These are phyloP conservation scores for Boletus pseudo-olivaceus DNA, from an alignment of 768 basidiomycete species.

Conservation along the genomic window DNA sequence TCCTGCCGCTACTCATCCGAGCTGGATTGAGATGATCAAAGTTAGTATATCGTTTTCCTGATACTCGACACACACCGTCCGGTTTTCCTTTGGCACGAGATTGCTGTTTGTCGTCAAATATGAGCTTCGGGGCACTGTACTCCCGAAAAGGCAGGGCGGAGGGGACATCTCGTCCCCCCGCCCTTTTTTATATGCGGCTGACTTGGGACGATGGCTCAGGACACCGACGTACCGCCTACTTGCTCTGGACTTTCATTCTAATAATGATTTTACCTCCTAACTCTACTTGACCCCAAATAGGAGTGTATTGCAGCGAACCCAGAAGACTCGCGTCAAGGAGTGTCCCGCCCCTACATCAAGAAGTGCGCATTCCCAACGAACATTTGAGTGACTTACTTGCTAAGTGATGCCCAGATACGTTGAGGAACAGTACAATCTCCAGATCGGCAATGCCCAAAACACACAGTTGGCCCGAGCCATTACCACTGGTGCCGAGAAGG, in stretches of 20 bases:
- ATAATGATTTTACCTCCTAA: slow-evolving; percentile 19
- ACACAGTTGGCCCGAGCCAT: slow-evolving; percentile 81
- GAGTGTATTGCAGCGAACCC: slow-evolving; percentile 75
- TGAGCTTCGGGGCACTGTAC: slow-evolving; percentile 5
- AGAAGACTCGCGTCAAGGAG: slow-evolving; percentile 78
- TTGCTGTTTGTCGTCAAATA: slow-evolving; percentile 6
- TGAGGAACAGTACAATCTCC: slow-evolving; percentile 77
- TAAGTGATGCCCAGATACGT: slow-evolving; percentile 57
- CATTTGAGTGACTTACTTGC: slow-evolving; percentile 10
- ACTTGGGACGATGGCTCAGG: slow-evolving; percentile 7
- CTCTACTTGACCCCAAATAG: slow-evolving; percentile 39
- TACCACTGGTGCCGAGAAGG: slow-evolving; percentile 75
- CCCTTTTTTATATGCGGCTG: slow-evolving; percentile 11
- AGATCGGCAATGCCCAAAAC: slow-evolving; percentile 74
- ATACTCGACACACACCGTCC: slow-evolving; percentile 11
- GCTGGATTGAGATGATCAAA: slow-evolving; percentile 83
- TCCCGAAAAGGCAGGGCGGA: slow-evolving; percentile 40
- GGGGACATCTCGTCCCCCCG: slow-evolving; percentile 26
- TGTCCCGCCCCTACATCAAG: slow-evolving; percentile 91
- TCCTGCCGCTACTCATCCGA: slow-evolving; percentile 36
- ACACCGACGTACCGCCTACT: background rate
- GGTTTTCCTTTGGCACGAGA: slow-evolving; percentile 5
- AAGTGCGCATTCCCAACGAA: slow-evolving; percentile 52
- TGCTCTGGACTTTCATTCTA: slow-evolving; percentile 8
- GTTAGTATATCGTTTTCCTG: slow-evolving; percentile 37